A percentile compares a stretch with the other conserved stretches of the same genome.
These are phyloP conservation scores for Miamiensis avidus DNA, from an alignment of 169 alveolate genomes.

Conservation along the genomic window DNA sequence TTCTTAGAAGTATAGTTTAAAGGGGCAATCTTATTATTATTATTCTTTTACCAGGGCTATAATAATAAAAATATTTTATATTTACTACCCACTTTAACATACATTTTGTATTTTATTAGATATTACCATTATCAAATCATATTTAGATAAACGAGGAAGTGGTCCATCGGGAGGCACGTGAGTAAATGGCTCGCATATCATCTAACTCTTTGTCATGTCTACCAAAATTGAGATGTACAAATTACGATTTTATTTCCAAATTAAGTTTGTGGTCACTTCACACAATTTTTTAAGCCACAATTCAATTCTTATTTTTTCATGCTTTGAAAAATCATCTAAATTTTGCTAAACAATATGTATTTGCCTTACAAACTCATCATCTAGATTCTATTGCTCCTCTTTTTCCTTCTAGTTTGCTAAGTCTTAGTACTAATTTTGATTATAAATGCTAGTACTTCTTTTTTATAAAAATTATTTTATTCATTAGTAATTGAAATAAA, in stretches of 20 bases:
- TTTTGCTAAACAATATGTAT: not conserved
- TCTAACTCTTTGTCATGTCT: not conserved
- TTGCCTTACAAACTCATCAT: not conserved
- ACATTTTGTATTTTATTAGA: no score
- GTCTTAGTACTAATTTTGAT: not conserved
- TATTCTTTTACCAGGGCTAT: no score
- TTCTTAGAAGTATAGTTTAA: not conserved
- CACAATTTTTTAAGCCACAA: constrained; percentile 49
- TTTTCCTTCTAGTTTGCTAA: not conserved
- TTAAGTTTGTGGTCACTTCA: constrained; percentile 45
- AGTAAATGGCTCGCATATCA: not conserved
- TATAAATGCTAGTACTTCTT: no score
- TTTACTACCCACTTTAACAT: not conserved
- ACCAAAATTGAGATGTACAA: constrained; percentile 8
- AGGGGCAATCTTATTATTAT: not conserved
- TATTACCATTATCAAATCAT: not conserved
- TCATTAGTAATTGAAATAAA: not conserved
- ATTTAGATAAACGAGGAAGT: not conserved
- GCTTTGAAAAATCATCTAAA: constrained; percentile 10
- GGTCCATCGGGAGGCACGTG: not conserved
- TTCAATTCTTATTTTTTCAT: constrained; percentile 47
- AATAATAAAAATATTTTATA: no score
- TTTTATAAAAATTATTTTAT: no score
- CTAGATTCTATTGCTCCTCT: not conserved
- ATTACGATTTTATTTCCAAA: constrained; percentile 57